Evolutionary conservation across 148 eudicot species (phyloP), one percentile per base, ranked within the genome.

Genomic region (Camellia lanceoleosa): DNA sequence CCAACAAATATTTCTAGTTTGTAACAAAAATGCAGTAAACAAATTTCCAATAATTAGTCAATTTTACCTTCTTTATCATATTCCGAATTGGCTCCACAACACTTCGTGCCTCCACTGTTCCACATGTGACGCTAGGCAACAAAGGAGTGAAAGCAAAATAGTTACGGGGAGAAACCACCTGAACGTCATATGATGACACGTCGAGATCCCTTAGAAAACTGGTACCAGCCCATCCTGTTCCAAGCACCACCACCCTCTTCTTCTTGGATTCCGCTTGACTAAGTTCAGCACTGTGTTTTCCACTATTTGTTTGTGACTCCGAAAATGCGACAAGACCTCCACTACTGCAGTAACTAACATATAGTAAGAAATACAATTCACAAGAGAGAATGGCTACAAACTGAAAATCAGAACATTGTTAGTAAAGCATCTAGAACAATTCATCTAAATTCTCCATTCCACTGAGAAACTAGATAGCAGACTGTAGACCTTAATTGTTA

Each of bases 131-230:
- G 75, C 98, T 94, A 55, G 98, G 98, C 59, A 94, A 87, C 84
- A 94, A 85, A 23, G 98, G 98, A 49, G 98, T 94, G 81, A 94
- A 94, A 3, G 98, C 93, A 79, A 94, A 94, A 84, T 94, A 94
- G 68, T 94, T 94, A 52, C 98, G 85, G 59, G 98, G 98, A 10
- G 98, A 94, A 77, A 94, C 89, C 62, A 94, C 91, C 84, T 92
- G 89, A 78, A 94, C 93, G 77, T 92, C 98, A 61, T 91, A 94
- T n/a, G 77, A 72, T 18, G 97, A 86, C 76, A 89, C 77, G 80
- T 94, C 91, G 44, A 94, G 85, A 82, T 89, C 90, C 73, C 91
- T 94, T 41, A 94, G 49, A 60, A 92, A 94, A 82, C 97, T 92
- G 42, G 87, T 87, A 63, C 92, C 93, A 61, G 92, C 98, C 98